Percentiles rank a stretch among this genome's conserved stretches.
These are phyloP conservation scores for Periconia sp. DNA, from an alignment of 2,329 filamentous ascomycete species.

Conservation along the genomic window DNA sequence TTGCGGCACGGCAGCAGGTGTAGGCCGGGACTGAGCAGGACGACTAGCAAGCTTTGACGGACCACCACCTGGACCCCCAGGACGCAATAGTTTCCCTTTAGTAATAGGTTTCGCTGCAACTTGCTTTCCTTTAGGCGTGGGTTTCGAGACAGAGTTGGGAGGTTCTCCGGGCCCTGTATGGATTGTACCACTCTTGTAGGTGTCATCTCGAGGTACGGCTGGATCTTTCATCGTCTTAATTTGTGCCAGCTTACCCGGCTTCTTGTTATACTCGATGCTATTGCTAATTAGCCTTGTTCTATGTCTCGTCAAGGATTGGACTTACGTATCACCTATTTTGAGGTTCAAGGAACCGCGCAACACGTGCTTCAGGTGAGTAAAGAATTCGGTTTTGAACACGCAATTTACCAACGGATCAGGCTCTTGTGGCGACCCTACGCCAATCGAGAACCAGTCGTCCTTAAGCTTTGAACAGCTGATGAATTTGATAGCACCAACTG, in stretches of 20 bases:
- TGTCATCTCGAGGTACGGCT: slow-evolving; percentile 68
- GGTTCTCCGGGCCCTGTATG: slow-evolving; percentile 86
- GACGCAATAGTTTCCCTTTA: slow-evolving; percentile 87
- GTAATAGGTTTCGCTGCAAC: slow-evolving; percentile 89
- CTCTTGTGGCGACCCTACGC: slow-evolving; percentile 86
- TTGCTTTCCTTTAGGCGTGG: slow-evolving; percentile 84
- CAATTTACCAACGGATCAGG: slow-evolving; percentile 92
- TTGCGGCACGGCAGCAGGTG: slow-evolving; percentile 37
- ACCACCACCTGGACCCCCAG: slow-evolving; percentile 80
- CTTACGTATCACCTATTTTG: slow-evolving; percentile 71
- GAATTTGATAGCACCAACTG: slow-evolving; percentile 85
- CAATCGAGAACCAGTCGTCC: slow-evolving; percentile 96
- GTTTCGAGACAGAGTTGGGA: slow-evolving; percentile 76
- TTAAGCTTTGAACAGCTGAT: slow-evolving; percentile 77
- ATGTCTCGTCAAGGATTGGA: slow-evolving; percentile 7
- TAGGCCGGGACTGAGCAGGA: slow-evolving; percentile 44
- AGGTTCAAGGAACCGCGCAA: slow-evolving; percentile 81
- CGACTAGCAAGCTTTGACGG: slow-evolving; percentile 69
- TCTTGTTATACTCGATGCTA: slow-evolving; percentile 93
- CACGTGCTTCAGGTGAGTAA: slow-evolving; percentile 82
- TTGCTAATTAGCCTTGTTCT: slow-evolving; percentile 22
- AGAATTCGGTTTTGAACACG: slow-evolving; percentile 94
- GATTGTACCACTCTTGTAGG: slow-evolving; percentile 91
- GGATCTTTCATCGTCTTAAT: slow-evolving; percentile 93
- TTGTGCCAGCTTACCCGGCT: slow-evolving; percentile 85